Percentiles rank a stretch among this genome's conserved stretches.
These are phyloP conservation scores for Colletotrichum simmondsii DNA, from an alignment of 2,329 filamentous ascomycete species.

Conservation along the genomic window DNA sequence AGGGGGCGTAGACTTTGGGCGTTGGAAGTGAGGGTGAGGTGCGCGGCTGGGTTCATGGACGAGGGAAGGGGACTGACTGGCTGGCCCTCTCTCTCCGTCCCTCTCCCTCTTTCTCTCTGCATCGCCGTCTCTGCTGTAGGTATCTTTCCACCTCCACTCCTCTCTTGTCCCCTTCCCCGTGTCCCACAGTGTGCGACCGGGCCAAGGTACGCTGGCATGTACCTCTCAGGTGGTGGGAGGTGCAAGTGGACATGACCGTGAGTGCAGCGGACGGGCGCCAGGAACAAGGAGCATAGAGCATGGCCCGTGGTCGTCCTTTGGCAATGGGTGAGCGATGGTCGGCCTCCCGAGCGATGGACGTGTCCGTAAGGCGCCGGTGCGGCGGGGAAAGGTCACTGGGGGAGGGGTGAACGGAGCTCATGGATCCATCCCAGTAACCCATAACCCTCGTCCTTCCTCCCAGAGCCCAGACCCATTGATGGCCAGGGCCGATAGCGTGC, in stretches of 20 bases:
- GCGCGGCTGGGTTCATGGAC: neutral
- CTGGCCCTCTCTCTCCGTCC: neutral
- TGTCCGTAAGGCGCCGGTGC: slow-evolving; percentile 30
- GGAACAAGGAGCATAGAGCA: slow-evolving; percentile 33
- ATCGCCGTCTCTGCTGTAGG: neutral
- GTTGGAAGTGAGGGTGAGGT: neutral
- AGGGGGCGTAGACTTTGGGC: slow-evolving; percentile 3
- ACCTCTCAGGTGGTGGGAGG: slow-evolving; percentile 11
- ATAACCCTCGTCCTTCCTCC: neutral
- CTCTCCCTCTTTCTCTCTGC: neutral
- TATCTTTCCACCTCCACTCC: neutral
- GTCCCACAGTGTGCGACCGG: slow-evolving; percentile 22
- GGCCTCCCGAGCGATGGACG: slow-evolving; percentile 30
- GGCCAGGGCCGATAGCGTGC: slow-evolving; percentile 15
- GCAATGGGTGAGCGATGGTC: slow-evolving; percentile 27
- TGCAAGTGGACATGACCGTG: slow-evolving; percentile 12
- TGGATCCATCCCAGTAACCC: slow-evolving; percentile 1
- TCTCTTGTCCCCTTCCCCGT: neutral
- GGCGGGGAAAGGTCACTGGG: slow-evolving; percentile 32
- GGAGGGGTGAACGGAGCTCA: slow-evolving; percentile 21
- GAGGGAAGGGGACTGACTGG: neutral
- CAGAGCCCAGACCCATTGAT: slow-evolving; percentile 17
- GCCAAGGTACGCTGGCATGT: neutral
- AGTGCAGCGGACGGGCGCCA: slow-evolving; percentile 25
- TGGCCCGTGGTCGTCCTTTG: slow-evolving; percentile 31